Evolutionary conservation across 805 yeast species (phyloP).

Genomic region (Sugiyamaella americana): DNA sequence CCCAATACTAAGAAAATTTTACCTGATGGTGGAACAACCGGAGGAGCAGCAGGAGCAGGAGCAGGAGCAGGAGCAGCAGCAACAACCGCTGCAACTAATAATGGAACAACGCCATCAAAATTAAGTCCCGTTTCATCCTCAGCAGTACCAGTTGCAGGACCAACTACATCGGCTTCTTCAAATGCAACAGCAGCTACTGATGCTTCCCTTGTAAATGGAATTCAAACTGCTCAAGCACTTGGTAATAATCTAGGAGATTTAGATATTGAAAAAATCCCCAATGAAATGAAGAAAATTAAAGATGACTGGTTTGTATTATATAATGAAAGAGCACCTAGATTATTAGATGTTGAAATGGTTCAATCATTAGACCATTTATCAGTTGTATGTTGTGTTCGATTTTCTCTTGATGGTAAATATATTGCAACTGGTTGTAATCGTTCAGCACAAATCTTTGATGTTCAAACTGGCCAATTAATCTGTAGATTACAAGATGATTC

Average conservation of each 20-base stretch:
- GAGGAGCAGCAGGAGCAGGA: too few relatives aligned
- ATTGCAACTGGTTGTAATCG: slow-evolving; percentile 97
- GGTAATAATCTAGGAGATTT: slow-evolving; percentile 46
- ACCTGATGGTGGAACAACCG: neutral
- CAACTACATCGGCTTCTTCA: slow-evolving; percentile 3
- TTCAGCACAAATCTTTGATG: slow-evolving; percentile 89
- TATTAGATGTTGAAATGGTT: slow-evolving; percentile 78
- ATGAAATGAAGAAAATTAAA: slow-evolving; percentile 73
- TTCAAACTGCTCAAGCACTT: slow-evolving; percentile 21
- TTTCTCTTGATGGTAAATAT: slow-evolving; percentile 83
- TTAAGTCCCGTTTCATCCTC: neutral
- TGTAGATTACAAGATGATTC: slow-evolving; percentile 82
- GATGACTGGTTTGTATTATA: slow-evolving; percentile 82
- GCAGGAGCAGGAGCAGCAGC: slow-evolving; percentile 1
- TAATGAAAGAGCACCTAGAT: slow-evolving; percentile 76
- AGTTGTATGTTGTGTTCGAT: slow-evolving; percentile 94
- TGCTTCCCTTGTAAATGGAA: slow-evolving; percentile 3
- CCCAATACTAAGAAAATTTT: neutral
- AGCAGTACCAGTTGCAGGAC: slow-evolving; percentile 13
- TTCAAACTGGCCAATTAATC: slow-evolving; percentile 81
- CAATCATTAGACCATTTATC: slow-evolving; percentile 88
- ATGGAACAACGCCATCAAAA: slow-evolving; percentile 1
- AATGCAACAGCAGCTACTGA: slow-evolving; percentile 8
- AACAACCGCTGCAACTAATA: slow-evolving; percentile 14
- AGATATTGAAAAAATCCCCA: slow-evolving; percentile 70